Conservation (phyloP, 257 asterid species). For the Ajuga chamaepitys region DNA sequence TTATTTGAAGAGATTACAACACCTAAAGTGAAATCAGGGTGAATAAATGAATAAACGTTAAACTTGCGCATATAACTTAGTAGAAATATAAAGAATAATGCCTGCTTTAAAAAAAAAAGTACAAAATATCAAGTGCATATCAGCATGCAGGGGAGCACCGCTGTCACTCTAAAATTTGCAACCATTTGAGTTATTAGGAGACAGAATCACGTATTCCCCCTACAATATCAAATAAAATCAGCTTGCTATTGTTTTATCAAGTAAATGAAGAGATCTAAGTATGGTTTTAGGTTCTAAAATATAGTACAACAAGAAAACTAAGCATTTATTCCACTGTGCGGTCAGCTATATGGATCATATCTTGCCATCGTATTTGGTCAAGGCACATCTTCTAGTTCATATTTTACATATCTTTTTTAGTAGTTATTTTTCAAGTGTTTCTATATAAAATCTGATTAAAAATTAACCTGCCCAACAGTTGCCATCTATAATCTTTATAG, state of each 20-base stretch:
- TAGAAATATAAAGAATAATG: not conserved
- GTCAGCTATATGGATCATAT: too few relatives aligned
- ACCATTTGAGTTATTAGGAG: not conserved
- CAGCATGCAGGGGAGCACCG: not conserved
- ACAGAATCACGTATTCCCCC: too few relatives aligned
- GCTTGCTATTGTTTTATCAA: not conserved
- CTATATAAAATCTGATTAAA: not conserved
- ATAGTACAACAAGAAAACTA: too few relatives aligned
- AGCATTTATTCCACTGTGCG: too few relatives aligned
- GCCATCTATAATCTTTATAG: not conserved
- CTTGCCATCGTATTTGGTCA: too few relatives aligned
- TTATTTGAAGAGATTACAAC: not conserved
- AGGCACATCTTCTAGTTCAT: too few relatives aligned
- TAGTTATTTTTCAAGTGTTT: too few relatives aligned
- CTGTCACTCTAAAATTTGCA: not conserved
- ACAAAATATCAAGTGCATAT: not conserved
- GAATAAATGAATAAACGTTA: too few relatives aligned
- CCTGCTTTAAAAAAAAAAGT: too few relatives aligned
- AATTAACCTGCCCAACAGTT: not conserved
- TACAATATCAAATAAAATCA: not conserved
- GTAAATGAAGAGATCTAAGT: not conserved
- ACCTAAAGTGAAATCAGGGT: not conserved
- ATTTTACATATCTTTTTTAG: too few relatives aligned
- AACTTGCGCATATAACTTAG: not conserved
- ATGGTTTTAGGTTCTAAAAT: not conserved